Evolutionary conservation across 1,139 yeast species (phyloP), one percentile per base, ranked within the genome.

Genomic region (Geotrichum restrictum): DNA sequence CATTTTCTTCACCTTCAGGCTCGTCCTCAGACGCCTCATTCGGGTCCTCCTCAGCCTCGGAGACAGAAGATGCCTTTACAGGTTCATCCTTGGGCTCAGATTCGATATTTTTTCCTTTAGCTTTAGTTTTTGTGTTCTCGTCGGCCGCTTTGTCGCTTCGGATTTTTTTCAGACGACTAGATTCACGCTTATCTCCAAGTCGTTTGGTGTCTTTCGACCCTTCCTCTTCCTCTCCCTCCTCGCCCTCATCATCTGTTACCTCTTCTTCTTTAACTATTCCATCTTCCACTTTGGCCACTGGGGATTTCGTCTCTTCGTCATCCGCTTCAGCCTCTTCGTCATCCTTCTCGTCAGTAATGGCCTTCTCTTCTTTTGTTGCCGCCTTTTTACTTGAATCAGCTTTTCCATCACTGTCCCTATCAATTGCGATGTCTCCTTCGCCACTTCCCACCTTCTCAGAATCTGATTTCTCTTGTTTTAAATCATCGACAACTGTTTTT

Each of bases 141-240:
- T 37, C 48, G 14, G 21, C 1, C 45, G 55, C 22, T 51, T 53
- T 44, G 55, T 60, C 45, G 18, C 39, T 18, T 22, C 46, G 51
- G 14, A 33, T 22, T 38, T 33, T 50, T 31, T 47, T 49, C 19
- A 48, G 38, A 13, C 52, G 37, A 16, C 39, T 45, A 13, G 54
- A 48, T 18, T 49, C 54, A 10, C 51, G 45, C n/a, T 40, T 36
- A 22, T 45, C 52, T 14, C 46, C 18, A 7, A 22, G 38, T 1
- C 47, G 40, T 18, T 45, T 51, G 10, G 11, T 13, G n/a, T 24
- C 29, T 27, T 29, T 31, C 14, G 14, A 19, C 21, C 43, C 51
- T 8, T 44, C 37, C 11, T 42, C 43, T 14, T 32, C 36, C 5
- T 43, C 41, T 6, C 27, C 42, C 18, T 33, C 49, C 34, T 33